Percentiles rank a stretch among this genome's conserved stretches.
Conservation (phyloP, 2,329 filamentous ascomycete genomes). For the Hortaea werneckii region DNA sequence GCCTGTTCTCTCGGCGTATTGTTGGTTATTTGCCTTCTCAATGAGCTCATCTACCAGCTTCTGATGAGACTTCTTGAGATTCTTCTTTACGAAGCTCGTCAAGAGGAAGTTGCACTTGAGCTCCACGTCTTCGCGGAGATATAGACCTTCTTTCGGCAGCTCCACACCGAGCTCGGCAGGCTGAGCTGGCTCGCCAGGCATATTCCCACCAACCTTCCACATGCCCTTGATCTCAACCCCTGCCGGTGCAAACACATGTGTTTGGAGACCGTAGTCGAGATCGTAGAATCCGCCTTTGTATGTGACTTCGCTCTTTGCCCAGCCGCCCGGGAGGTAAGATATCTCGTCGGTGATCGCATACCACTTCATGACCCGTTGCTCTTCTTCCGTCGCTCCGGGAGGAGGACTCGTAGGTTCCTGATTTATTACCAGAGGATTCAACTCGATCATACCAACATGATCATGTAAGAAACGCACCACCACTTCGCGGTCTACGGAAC, state of each 20-base stretch:
- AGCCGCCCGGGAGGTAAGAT: constrained; percentile 58
- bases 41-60: constrained; percentile 51
- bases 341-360: constrained; percentile 71
- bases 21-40: constrained; percentile 6
- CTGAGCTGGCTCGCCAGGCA: constrained; percentile 59
- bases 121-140: constrained; percentile 76
- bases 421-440: constrained; percentile 73
- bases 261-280: constrained; percentile 61
- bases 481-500: constrained; percentile 55
- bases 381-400: constrained; percentile 55
- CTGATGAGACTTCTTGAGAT: constrained; percentile 64
- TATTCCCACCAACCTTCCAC: constrained; percentile 72
- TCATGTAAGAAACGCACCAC: constrained; percentile 67
- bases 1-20: neutral
- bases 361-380: constrained; percentile 49
- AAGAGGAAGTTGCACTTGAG: constrained; percentile 72
- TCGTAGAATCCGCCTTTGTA: constrained; percentile 78
- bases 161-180: constrained; percentile 52
- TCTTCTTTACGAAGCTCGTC: constrained; percentile 69
- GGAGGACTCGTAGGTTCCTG: constrained; percentile 60
- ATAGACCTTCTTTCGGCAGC: constrained; percentile 56
- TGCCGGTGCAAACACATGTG: constrained; percentile 73
- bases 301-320: constrained; percentile 55
- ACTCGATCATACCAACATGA: constrained; percentile 74
- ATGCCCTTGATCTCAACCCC: constrained; percentile 69